Conservation (phyloP, 495 filamentous ascomycete genomes). For the Sordaria brevicollis region DNA sequence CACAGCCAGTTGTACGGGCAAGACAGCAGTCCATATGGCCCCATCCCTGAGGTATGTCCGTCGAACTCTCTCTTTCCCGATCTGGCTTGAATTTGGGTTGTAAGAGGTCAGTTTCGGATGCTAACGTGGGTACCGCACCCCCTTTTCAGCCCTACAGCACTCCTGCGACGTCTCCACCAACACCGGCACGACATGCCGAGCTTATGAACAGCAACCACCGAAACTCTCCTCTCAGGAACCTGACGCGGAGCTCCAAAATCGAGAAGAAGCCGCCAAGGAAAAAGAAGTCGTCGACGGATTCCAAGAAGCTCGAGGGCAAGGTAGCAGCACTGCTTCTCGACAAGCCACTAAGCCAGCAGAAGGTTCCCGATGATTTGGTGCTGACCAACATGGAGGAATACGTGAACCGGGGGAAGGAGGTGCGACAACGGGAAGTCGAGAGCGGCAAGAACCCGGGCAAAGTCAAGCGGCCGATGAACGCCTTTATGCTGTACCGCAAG, state of each 20-base stretch:
- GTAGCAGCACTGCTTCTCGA: conserved; percentile 45
- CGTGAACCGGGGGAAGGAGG: conserved; percentile 61
- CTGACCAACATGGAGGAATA: conserved; percentile 65
- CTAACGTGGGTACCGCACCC: conserved; percentile 7
- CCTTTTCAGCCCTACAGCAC: conserved; percentile 36
- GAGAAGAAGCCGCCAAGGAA: conserved; percentile 28
- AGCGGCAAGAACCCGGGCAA: conserved; percentile 60
- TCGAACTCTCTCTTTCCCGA: background rate
- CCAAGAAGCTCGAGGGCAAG: conserved; percentile 10
- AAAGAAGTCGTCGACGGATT: conserved; percentile 20
- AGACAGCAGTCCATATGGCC: conserved; percentile 21
- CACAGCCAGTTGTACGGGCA: conserved; percentile 30
- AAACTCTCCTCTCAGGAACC: conserved; percentile 4
- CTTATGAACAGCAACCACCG: conserved; percentile 12
- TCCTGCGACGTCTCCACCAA: conserved; percentile 41
- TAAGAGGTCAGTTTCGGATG: background rate
- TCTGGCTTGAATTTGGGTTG: background rate
- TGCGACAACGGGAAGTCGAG: conserved; percentile 55
- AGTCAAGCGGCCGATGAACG: conserved; percentile 91
- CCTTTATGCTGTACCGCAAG: conserved; percentile 96
- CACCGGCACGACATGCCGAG: conserved; percentile 28
- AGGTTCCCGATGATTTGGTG: conserved; percentile 50
- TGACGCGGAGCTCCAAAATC: conserved; percentile 16
- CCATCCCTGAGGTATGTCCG: conserved; percentile 20
- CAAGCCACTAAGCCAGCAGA: conserved; percentile 58